Percentiles rank a stretch among this genome's conserved stretches.
Evolutionary conservation across 805 yeast genomes (phyloP).

Genomic region (Tetrapisispora phaffii): DNA sequence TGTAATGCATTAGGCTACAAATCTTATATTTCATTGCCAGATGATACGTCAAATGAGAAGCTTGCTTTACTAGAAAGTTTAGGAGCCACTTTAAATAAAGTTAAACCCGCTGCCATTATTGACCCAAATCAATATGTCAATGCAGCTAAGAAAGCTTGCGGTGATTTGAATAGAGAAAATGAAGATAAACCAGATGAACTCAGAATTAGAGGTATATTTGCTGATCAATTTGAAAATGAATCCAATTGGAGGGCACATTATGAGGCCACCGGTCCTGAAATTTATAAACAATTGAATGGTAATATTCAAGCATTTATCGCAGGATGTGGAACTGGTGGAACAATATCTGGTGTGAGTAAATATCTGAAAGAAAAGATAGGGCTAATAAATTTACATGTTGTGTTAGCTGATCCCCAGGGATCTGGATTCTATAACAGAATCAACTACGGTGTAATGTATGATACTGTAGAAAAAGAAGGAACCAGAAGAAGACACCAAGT

Average conservation of each 20-base stretch:
- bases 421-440: slow-evolving; percentile 81
- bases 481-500: slow-evolving; percentile 92
- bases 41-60: slow-evolving; percentile 84
- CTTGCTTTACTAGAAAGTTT: slow-evolving; percentile 56
- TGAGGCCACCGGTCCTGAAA: slow-evolving; percentile 84
- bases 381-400: slow-evolving; percentile 35
- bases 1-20: slow-evolving; percentile 81
- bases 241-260: slow-evolving; percentile 83
- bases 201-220: slow-evolving; percentile 56
- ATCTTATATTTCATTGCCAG: slow-evolving; percentile 90
- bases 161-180: slow-evolving; percentile 32
- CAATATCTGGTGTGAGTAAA: slow-evolving; percentile 82
- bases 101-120: slow-evolving; percentile 89
- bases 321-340: slow-evolving; percentile 97
- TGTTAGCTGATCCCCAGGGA: slow-evolving; percentile 93
- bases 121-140: slow-evolving; percentile 91
- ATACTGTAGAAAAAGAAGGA: slow-evolving; percentile 80
- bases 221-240: slow-evolving; percentile 92
- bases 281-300: slow-evolving; percentile 61
- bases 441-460: slow-evolving; percentile 90
- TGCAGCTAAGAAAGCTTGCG: slow-evolving; percentile 64
- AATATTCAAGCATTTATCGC: slow-evolving; percentile 66
- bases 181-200: slow-evolving; percentile 33
- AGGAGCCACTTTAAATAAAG: slow-evolving; percentile 79
- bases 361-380: slow-evolving; percentile 56